phyloP scores from a whole-genome alignment of 1,284 basidiomycete genomes.

The Sphaerobolus stellatus region DNA sequence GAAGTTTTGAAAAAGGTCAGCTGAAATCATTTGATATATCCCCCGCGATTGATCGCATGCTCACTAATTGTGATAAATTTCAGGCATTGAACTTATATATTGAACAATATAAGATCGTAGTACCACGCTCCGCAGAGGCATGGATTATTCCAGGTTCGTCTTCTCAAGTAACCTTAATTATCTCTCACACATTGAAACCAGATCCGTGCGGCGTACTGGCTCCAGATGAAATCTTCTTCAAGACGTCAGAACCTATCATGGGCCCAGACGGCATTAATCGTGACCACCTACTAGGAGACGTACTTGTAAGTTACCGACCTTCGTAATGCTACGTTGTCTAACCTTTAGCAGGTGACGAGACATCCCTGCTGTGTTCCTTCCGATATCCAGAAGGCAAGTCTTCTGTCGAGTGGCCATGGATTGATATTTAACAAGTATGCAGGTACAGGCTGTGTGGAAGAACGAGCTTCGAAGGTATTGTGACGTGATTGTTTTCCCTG shows the following conservation, averaged over 20 bases:
- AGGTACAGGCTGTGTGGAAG: slow-evolving; percentile 49
- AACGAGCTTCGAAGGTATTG: slow-evolving; percentile 41
- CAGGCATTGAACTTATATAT: slow-evolving; percentile 35
- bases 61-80: not conserved
- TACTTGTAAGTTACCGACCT: slow-evolving; percentile 28
- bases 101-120: slow-evolving; percentile 40
- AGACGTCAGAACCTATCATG: slow-evolving; percentile 40
- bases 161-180: not conserved
- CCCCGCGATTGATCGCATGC: not conserved
- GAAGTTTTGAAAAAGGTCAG: slow-evolving; percentile 33
- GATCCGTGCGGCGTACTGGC: slow-evolving; percentile 45
- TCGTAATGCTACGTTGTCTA: not conserved
- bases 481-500: slow-evolving; percentile 51
- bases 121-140: slow-evolving; percentile 47
- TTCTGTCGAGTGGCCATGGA: not conserved
- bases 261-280: slow-evolving; percentile 39
- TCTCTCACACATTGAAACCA: slow-evolving; percentile 18
- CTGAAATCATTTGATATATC: not conserved
- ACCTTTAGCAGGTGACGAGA: slow-evolving; percentile 36
- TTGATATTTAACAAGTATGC: slow-evolving; percentile 1
- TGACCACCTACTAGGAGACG: slow-evolving; percentile 44
- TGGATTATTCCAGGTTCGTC: slow-evolving; percentile 49
- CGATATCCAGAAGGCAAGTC: slow-evolving; percentile 49
- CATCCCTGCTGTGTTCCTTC: slow-evolving; percentile 57
- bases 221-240: slow-evolving; percentile 47